phyloP scores from a whole-genome alignment of 108 stramenopile genomes.

The Chaetoceros muelleri region DNA sequence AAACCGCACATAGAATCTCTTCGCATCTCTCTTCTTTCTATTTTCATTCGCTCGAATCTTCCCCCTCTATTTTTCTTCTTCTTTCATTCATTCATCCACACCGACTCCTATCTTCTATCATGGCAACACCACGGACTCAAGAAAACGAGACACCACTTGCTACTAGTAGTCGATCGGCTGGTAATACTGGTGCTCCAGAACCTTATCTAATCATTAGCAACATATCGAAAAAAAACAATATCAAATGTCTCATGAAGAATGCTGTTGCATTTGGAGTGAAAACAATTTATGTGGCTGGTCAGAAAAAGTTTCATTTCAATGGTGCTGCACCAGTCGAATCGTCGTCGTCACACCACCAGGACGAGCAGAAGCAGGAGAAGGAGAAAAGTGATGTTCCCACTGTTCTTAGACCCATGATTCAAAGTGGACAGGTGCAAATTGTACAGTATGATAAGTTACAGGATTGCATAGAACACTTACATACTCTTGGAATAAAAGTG shows the following conservation, averaged over 20 bases:
- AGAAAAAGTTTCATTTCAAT: slow-evolving; percentile 40
- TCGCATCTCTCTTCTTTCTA: no score
- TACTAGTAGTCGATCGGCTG: no score
- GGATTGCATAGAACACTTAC: slow-evolving; percentile 42
- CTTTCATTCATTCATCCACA: no score
- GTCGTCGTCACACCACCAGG: slow-evolving; percentile 14
- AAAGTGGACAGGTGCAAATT: slow-evolving; percentile 21
- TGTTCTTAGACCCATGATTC: slow-evolving; percentile 1
- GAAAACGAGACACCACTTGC: no score
- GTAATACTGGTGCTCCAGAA: no score
- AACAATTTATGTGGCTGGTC: slow-evolving; percentile 59
- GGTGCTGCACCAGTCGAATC: no score
- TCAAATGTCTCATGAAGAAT: slow-evolving; percentile 40
- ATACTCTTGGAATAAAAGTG: slow-evolving; percentile 25
- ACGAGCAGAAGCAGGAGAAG: slow-evolving; percentile 4
- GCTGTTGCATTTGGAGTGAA: slow-evolving; percentile 57
- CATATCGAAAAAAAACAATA: slow-evolving; percentile 58
- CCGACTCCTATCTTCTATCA: no score
- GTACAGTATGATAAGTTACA: slow-evolving; percentile 53
- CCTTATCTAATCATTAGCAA: slow-evolving; percentile 61
- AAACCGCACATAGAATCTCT: no score
- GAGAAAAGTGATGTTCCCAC: slow-evolving; percentile 12
- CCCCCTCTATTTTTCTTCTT: no score
- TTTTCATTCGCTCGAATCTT: no score
- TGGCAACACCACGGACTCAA: no score